Base-by-base conservation (phyloP, 495 filamentous ascomycete genomes). In the Neurospora tetrasperma region DNA sequence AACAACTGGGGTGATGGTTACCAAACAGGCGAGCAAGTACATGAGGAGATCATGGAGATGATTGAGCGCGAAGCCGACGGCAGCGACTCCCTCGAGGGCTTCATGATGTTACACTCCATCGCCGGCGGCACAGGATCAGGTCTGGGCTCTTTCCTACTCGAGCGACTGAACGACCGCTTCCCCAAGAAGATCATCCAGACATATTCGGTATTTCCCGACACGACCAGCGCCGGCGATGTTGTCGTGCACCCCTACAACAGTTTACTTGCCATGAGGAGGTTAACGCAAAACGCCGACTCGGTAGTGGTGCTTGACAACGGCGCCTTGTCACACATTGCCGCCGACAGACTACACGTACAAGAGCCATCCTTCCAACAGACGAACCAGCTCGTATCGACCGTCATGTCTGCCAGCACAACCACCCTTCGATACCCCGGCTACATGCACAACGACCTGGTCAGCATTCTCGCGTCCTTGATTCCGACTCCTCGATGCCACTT, bases 131-230 rank as follows among this genome's bases (percentile, higher is more conserved):
- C 96, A 35, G 96, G 96, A 11, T 98, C 94, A 46, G 96, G 96
- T 23, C 83, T 99, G 69, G 96, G 96, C 11, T 96, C 93, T 59
- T 99, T 95, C 78, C 88, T 99, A 59, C 87, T 99, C n/a, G 96
- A 99, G 79, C 88, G 93, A 72, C 91, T 99, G 82, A 98, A 98
- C 80, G 96, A 99, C 82, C 89, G 96, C 31, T 99, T 98, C 75
- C 96, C 96, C 62, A 99, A 99, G 85, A 98, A 98, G 84, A 88
- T 99, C 73, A 98, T 99, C 70, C 96, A 99, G 81, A 98, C 96
- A 72, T 99, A 99, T 82, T 98, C 96, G 0, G 96, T 99, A 43
- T 99, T 99, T 76, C 94, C 95, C 12, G 94, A 98, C 80, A 93
- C 91, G 2, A 91, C 93, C 75, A 91, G 91, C 76, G 85, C 88